Evolutionary conservation across 768 basidiomycete species (phyloP).

Genomic region (Rhodotorula taiwanensis): DNA sequence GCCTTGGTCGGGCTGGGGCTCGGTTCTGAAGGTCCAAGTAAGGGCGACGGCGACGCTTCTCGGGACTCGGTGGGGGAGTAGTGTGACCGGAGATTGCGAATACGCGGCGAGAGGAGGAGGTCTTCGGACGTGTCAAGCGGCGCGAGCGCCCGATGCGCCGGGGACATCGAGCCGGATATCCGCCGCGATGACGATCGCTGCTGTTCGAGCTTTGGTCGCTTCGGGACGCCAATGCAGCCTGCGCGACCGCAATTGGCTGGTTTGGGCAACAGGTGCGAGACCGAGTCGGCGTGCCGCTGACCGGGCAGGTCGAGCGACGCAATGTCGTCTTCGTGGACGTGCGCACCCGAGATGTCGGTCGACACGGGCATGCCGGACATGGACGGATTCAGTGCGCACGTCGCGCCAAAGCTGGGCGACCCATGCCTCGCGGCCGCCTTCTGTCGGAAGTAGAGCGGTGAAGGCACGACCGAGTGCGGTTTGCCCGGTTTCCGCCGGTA

Average conservation of each 20-base stretch:
- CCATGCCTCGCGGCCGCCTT: slow-evolving; percentile 24
- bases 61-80: slow-evolving; percentile 2
- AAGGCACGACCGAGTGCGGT: slow-evolving; percentile 20
- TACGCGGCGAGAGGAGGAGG: slow-evolving; percentile 26
- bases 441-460: slow-evolving; percentile 34
- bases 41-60: not conserved
- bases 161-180: slow-evolving; percentile 18
- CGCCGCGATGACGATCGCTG: slow-evolving; percentile 5
- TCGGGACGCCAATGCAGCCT: slow-evolving; percentile 25
- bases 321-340: slow-evolving; percentile 29
- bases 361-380: not conserved
- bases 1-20: not conserved
- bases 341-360: slow-evolving; percentile 8
- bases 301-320: slow-evolving; percentile 15
- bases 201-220: slow-evolving; percentile 14
- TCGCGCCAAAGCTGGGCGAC: slow-evolving; percentile 16
- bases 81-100: slow-evolving; percentile 9
- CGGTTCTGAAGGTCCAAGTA: not conserved
- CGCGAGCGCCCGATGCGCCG: slow-evolving; percentile 2
- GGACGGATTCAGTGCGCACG: slow-evolving; percentile 4
- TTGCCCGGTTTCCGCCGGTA: slow-evolving; percentile 21
- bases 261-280: slow-evolving; percentile 1
- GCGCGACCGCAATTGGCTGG: slow-evolving; percentile 17
- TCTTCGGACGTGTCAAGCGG: slow-evolving; percentile 19
- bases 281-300: not conserved